Conservation (phyloP, 805 yeast genomes). For the Candida alai region DNA sequence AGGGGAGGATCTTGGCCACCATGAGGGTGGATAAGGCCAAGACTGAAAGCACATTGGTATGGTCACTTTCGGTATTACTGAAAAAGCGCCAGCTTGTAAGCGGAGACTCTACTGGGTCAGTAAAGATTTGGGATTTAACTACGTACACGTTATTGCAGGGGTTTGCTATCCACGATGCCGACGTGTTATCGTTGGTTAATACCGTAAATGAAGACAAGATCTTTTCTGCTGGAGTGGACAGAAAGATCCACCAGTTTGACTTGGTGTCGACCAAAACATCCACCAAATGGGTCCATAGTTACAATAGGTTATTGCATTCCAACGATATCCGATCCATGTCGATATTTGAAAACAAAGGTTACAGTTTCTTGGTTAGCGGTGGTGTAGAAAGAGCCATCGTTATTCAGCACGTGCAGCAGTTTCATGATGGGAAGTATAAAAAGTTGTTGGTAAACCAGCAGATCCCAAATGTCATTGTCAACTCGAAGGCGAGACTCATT, state of each 20-base stretch:
- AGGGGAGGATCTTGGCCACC: conserved; percentile 72
- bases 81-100: conserved; percentile 72
- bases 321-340: conserved; percentile 80
- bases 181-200: conserved; percentile 68
- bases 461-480: conserved; percentile 47
- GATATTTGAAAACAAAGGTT: conserved; percentile 62
- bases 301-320: conserved; percentile 77
- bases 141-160: conserved; percentile 75
- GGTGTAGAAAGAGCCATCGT: conserved; percentile 76
- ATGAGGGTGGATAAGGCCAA: conserved; percentile 90
- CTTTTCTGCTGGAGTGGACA: conserved; percentile 90
- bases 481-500: conserved; percentile 47
- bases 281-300: conserved; percentile 69
- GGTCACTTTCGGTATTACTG: conserved; percentile 74
- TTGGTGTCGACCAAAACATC: conserved; percentile 31
- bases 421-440: conserved; percentile 66
- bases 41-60: conserved; percentile 82
- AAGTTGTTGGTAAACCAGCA: conserved; percentile 66
- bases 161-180: conserved; percentile 85
- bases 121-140: conserved; percentile 88
- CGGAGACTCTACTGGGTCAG: conserved; percentile 94
- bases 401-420: conserved; percentile 60
- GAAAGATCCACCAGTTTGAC: conserved; percentile 76
- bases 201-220: conserved; percentile 60
- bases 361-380: conserved; percentile 71